Evolutionary conservation across 352 stramenopile species (phyloP), one percentile per base, ranked within the genome.

Genomic region (Pelagophyceae sp.): DNA sequence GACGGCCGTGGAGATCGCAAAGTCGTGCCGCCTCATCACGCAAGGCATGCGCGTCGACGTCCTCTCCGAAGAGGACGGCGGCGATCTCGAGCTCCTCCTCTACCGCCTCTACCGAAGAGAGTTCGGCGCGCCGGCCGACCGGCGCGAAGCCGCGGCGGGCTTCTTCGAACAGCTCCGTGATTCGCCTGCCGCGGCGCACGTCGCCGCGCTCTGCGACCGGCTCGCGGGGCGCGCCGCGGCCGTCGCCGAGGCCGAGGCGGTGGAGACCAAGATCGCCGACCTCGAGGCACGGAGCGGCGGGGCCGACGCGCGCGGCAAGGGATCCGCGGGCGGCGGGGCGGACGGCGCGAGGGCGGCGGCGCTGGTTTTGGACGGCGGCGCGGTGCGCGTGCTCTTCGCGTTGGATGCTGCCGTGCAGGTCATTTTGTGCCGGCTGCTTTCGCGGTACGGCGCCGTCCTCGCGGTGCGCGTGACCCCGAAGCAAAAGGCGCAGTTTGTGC

Each of bases 1-100:
- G 82, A 99, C 96, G 1, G 96, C 96, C 0, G 98, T 99, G 72
- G 98, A 98, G 23, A 98, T 99, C 31, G 96, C 90, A 3, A 95
- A 98, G 72, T 96, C 96, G 77, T 98, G 95, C 69, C 93, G 95
- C 78, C 88, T 98, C 33, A 88, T 99, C 25, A 95, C 91, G 74
- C 93, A 95, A 51, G 93, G 96, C 81, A 98, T 98, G 94, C 89
- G 96, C 71, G 86, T 89, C 0, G 83, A 94, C 23, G 85, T 93
- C 67, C 87, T 95, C 80, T 92, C 92, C 74, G 89, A 93, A 32
- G 45, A 38, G 71, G 23, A 17, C 17, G 15, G 11, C 33, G 3
- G 38, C 29, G 33, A 27, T 3, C 61, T 71, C 15, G n/a, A 15
- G 15, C n/a, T 31, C 15, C 17, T 3, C 3, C 61, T 71, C 27